phyloP scores from a whole-genome alignment of 768 basidiomycete species.

The Leccinum truebloodii region DNA sequence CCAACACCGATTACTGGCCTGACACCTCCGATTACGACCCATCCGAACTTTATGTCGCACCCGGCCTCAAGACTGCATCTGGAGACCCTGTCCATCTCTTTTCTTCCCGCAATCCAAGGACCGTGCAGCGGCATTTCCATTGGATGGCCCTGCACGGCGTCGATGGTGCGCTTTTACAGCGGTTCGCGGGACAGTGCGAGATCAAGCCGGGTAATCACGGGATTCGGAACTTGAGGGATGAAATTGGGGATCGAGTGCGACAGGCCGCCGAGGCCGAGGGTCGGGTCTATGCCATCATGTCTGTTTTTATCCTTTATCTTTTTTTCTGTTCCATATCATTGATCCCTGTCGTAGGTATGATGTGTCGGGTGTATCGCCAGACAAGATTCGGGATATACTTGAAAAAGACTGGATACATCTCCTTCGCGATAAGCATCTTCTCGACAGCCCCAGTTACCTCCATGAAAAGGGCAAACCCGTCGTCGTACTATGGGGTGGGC shows the following conservation, averaged over 20 bases:
- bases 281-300: constrained; percentile 85
- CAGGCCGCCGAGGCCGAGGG: constrained; percentile 81
- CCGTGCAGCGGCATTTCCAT: constrained; percentile 55
- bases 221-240: constrained; percentile 65
- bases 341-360: constrained; percentile 61
- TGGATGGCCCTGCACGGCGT: constrained; percentile 86
- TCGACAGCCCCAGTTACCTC: constrained; percentile 75
- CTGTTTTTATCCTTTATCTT: constrained; percentile 25
- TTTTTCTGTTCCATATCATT: neutral
- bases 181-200: constrained; percentile 72
- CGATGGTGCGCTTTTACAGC: constrained; percentile 80
- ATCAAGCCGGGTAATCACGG: constrained; percentile 52
- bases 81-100: constrained; percentile 71
- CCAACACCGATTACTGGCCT: constrained; percentile 80
- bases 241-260: constrained; percentile 68
- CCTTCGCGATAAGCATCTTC: constrained; percentile 54
- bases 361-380: constrained; percentile 72
- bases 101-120: constrained; percentile 74
- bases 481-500: constrained; percentile 69
- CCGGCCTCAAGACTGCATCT: constrained; percentile 57
- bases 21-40: constrained; percentile 70
- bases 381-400: constrained; percentile 65
- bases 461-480: constrained; percentile 70
- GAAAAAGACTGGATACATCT: constrained; percentile 78
- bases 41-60: constrained; percentile 68